Evolutionary conservation across 148 eudicot species (phyloP), one percentile per base, ranked within the genome.

Genomic region (Fallopia convolvulus): DNA sequence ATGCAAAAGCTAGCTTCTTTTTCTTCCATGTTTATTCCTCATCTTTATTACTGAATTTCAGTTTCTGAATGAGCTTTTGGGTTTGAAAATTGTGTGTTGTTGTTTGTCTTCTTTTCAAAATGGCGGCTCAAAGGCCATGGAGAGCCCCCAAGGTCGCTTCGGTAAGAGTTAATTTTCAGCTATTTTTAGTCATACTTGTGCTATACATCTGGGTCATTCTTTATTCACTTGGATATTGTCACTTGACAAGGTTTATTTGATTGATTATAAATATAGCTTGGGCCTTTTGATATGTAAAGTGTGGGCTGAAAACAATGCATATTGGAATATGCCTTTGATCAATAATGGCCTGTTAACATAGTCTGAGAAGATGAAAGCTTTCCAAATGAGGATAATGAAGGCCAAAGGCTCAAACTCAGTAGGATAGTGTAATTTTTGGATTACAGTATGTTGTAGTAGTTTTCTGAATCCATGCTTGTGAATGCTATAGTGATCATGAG

Each of bases 91-190:
- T 6, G n/a, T 68, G 72, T 36, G n/a, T 68, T 68, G 44, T 68
- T 68, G 72, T 36, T 66, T 68, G 72, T n/a, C 44, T 39, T 26
- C 39, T 61, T 26, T 30, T 61, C 70, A 61, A 10, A 61, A 61
- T 61, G 70, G 70, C 23, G 52, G 47, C 18, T 17, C 52, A 77
- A 75, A 92, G 97, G 60, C 90, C 97, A 30, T 92, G 97, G 97
- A 83, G 97, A 79, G 71, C 87, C 58, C 88, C 81, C 61, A 83
- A 88, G 79, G 97, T 92, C 77, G 87, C 97, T 58, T 80, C 90
- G 97, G 97, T 92, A 84, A 80, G 93, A 66, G 50, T 41, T 41
- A 15, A 15, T 5, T 7, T 33, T 33, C 46, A 32, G 42, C 17
- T 65, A 14, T 36, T 30, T 65, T 65, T 58, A 26, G 40, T 63